These are phyloP conservation scores for Ophiostoma montium DNA, from an alignment of 2,329 filamentous ascomycete species.

Conservation along the genomic window DNA sequence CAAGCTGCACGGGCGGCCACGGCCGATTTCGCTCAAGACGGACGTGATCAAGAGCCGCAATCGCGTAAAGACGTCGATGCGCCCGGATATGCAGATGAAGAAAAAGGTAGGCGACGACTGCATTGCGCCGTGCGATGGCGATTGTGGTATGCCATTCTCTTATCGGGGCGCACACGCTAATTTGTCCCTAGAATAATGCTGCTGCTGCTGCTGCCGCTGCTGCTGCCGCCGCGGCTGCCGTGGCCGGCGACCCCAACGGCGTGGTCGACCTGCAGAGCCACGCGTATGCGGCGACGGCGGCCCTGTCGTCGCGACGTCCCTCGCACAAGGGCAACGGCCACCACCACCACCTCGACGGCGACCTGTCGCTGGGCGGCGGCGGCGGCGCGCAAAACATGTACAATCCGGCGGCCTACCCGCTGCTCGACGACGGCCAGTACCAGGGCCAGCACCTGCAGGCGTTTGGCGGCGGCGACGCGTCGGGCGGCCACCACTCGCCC, in stretches of 20 bases:
- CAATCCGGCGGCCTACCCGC: slow-evolving; percentile 52
- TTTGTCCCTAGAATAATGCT: slow-evolving; percentile 7
- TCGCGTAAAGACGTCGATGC: slow-evolving; percentile 70
- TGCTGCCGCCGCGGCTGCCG: slow-evolving; percentile 12
- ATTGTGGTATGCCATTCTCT: no score
- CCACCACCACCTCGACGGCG: slow-evolving; percentile 55
- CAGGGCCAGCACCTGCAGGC: slow-evolving; percentile 37
- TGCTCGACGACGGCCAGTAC: slow-evolving; percentile 58
- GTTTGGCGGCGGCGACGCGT: slow-evolving; percentile 31
- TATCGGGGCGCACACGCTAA: slow-evolving; percentile 1
- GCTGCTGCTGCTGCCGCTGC: slow-evolving; percentile 9
- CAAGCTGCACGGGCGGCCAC: slow-evolving; percentile 85
- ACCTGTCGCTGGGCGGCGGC: slow-evolving; percentile 42
- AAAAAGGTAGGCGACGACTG: slow-evolving; percentile 73
- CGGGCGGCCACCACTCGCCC: slow-evolving; percentile 30
- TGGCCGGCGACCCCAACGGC: slow-evolving; percentile 39
- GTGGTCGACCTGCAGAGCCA: slow-evolving; percentile 37
- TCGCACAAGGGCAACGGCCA: slow-evolving; percentile 63
- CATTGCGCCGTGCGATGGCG: no score
- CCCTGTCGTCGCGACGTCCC: slow-evolving; percentile 39
- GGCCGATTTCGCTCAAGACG: slow-evolving; percentile 93
- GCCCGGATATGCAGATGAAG: slow-evolving; percentile 63
- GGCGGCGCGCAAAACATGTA: slow-evolving; percentile 34
- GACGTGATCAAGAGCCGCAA: slow-evolving; percentile 99
- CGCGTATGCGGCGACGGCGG: slow-evolving; percentile 34